These are phyloP conservation scores for Thalassiosira tumida DNA, from an alignment of 352 stramenopile genomes.

Conservation along the genomic window DNA sequence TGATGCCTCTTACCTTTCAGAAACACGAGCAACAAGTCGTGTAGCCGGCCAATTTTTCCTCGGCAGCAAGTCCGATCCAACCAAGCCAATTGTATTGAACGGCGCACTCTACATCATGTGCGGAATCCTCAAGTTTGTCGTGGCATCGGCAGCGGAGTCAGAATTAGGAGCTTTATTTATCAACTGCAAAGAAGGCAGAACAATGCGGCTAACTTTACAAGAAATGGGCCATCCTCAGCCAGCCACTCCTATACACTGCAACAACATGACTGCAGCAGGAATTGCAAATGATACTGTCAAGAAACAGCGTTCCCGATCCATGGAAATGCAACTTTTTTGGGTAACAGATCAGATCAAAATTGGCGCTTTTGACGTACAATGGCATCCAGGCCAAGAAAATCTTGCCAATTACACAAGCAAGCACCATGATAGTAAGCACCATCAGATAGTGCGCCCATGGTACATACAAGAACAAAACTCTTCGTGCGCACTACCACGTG, in stretches of 20 bases:
- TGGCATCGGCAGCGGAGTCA: conserved; percentile 46
- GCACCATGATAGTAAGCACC: conserved; percentile 57
- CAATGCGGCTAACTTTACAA: conserved; percentile 25
- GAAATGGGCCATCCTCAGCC: conserved; percentile 43
- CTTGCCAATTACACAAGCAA: conserved; percentile 75
- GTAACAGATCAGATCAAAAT: neutral
- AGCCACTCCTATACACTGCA: conserved; percentile 47
- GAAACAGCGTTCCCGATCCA: conserved; percentile 3
- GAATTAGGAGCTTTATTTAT: conserved; percentile 56
- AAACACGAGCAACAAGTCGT: conserved; percentile 28
- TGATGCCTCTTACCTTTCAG: conserved; percentile 73
- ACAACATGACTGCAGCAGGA: conserved; percentile 14
- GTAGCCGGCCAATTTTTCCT: conserved; percentile 67
- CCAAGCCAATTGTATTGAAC: neutral
- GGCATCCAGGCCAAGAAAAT: conserved; percentile 46
- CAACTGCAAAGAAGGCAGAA: conserved; percentile 49
- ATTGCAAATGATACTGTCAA: conserved; percentile 63
- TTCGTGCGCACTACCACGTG: neutral
- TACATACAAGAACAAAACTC: conserved; percentile 22
- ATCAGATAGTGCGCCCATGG: conserved; percentile 33
- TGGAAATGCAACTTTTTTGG: conserved; percentile 27
- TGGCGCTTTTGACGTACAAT: conserved; percentile 6
- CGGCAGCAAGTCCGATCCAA: neutral
- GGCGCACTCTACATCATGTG: neutral
- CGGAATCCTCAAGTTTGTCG: conserved; percentile 26